phyloP scores from a whole-genome alignment of 2,329 filamentous ascomycete species.

The Pseudogymnoascus sp. region DNA sequence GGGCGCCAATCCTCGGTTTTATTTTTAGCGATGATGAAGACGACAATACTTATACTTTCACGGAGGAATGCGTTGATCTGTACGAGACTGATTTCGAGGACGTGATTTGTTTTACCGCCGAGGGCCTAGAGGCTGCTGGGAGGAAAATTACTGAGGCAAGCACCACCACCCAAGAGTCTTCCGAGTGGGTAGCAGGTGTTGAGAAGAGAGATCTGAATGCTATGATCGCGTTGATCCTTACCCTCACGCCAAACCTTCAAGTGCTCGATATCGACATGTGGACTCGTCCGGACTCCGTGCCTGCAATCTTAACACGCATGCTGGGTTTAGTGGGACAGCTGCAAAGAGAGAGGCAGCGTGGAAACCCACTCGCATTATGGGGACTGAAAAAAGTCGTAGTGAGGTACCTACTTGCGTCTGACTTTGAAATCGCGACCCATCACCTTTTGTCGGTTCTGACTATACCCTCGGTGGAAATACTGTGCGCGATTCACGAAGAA shows the following conservation, averaged over 20 bases:
- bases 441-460: neutral
- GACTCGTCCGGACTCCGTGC: neutral
- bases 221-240: neutral
- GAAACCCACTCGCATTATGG: neutral
- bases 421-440: accelerated
- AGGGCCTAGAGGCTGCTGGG: neutral
- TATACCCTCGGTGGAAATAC: neutral
- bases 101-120: neutral
- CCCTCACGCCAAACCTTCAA: neutral
- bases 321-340: neutral
- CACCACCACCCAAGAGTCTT: neutral
- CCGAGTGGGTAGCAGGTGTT: neutral
- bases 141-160: neutral
- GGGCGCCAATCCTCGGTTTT: neutral
- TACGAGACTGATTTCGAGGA: neutral
- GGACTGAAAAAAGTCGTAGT: neutral
- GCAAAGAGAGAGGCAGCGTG: neutral
- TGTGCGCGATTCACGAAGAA: neutral
- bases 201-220: neutral
- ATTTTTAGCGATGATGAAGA: too few species aligned
- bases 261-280: neutral
- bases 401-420: neutral
- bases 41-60: too few species aligned
- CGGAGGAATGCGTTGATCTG: too few species aligned
- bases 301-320: neutral